Evolutionary conservation across 331 rosid genomes (phyloP).

Genomic region (Quercus phellos): DNA sequence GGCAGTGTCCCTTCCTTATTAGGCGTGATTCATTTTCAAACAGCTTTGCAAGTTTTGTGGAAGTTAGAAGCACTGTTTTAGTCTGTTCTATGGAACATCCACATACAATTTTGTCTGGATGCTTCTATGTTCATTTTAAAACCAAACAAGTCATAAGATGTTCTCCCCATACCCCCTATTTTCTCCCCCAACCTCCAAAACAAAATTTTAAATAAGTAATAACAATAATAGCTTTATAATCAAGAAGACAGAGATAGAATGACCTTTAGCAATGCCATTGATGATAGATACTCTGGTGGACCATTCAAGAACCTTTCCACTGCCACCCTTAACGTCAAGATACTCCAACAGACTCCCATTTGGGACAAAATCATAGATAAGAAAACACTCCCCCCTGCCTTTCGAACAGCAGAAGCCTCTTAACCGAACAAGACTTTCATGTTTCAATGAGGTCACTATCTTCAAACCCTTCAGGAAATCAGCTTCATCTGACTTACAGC

Average conservation of each 20-base stretch:
- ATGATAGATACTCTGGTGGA: constrained; percentile 69
- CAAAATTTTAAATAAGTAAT: background rate
- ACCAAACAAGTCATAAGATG: background rate
- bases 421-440: constrained; percentile 64
- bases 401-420: constrained; percentile 88
- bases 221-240: background rate
- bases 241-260: constrained; percentile 13
- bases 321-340: constrained; percentile 50
- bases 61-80: background rate
- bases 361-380: constrained; percentile 53
- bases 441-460: constrained; percentile 55
- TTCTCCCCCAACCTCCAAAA: background rate
- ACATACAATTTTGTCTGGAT: background rate
- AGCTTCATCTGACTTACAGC: constrained; percentile 71
- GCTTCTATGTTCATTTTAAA: background rate
- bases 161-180: background rate
- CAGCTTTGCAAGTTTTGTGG: background rate
- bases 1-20: background rate
- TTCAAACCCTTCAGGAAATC: constrained; percentile 83
- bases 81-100: background rate
- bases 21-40: background rate
- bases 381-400: constrained; percentile 74
- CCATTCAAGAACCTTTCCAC: constrained; percentile 57
- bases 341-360: constrained; percentile 60
- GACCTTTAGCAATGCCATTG: constrained; percentile 78